A percentile compares a stretch with the other conserved stretches of the same genome.
phyloP scores from a whole-genome alignment of 371 early-diverging fungal genomes.

The Mucor racemosus region DNA sequence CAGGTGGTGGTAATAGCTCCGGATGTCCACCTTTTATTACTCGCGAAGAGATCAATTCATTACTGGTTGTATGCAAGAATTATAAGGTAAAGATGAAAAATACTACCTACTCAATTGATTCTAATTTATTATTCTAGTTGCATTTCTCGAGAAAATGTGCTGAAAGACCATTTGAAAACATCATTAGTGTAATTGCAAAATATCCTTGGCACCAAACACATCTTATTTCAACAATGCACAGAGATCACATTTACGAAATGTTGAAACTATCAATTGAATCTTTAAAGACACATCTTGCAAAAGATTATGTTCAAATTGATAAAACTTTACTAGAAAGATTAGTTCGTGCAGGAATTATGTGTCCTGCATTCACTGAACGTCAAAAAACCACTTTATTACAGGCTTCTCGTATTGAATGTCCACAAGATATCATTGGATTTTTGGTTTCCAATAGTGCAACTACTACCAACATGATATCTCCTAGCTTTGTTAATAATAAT shows the following conservation, averaged over 20 bases:
- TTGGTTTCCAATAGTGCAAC: background rate
- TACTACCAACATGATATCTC: background rate
- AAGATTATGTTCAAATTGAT: constrained; percentile 68
- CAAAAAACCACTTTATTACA: constrained; percentile 73
- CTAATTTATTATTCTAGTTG: constrained; percentile 37
- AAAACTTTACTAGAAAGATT: constrained; percentile 63
- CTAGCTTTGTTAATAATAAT: background rate
- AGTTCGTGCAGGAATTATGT: constrained; percentile 67
- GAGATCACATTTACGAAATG: constrained; percentile 82
- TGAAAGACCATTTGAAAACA: constrained; percentile 81
- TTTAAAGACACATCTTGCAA: constrained; percentile 60
- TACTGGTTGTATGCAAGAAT: constrained; percentile 73
- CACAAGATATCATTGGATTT: constrained; percentile 16
- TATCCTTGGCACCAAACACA: constrained; percentile 77
- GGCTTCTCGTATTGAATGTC: constrained; percentile 33
- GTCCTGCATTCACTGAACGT: constrained; percentile 76
- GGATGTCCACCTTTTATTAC: constrained; percentile 67
- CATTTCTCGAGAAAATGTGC: constrained; percentile 82
- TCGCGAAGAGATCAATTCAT: constrained; percentile 73
- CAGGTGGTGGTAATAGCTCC: constrained; percentile 39
- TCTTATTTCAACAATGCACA: constrained; percentile 66
- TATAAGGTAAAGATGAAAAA: constrained; percentile 62
- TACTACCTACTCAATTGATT: background rate
- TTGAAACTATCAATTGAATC: constrained; percentile 68
- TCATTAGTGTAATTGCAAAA: constrained; percentile 73